A percentile compares a stretch with the other conserved stretches of the same genome.
Evolutionary conservation across 2,329 filamentous ascomycete genomes (phyloP).

Genomic region (Bisporella sp.): DNA sequence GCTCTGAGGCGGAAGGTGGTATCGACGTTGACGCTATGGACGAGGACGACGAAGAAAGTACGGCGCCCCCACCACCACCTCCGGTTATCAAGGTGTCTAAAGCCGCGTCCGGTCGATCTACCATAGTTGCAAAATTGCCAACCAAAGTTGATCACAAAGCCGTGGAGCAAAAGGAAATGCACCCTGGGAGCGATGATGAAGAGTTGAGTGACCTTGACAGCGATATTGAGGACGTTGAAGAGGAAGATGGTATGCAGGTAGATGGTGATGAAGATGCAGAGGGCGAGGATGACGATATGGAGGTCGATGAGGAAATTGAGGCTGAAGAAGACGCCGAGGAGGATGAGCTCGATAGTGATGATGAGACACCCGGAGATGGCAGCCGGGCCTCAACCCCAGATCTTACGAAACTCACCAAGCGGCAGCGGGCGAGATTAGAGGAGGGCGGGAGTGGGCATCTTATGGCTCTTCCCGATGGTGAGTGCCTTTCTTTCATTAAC

Average conservation of each 20-base stretch:
- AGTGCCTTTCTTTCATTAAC: background rate
- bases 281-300: conserved; percentile 31
- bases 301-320: conserved; percentile 39
- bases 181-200: conserved; percentile 26
- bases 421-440: conserved; percentile 54
- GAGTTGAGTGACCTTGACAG: conserved; percentile 28
- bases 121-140: conserved; percentile 20
- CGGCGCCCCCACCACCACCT: conserved; percentile 14
- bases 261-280: conserved; percentile 32
- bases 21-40: conserved; percentile 30
- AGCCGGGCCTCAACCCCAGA: conserved; percentile 54
- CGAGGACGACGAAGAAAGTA: conserved; percentile 24
- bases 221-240: conserved; percentile 36
- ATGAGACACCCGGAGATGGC: conserved; percentile 36
- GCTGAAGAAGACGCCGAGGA: conserved; percentile 33
- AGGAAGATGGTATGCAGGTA: conserved; percentile 40
- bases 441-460: conserved; percentile 38
- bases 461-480: conserved; percentile 36
- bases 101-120: conserved; percentile 17
- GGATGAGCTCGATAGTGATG: conserved; percentile 25
- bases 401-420: conserved; percentile 58
- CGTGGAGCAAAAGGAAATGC: conserved; percentile 25
- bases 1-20: conserved; percentile 32
- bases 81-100: conserved; percentile 26
- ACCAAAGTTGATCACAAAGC: conserved; percentile 15